A percentile compares a stretch with the other conserved stretches of the same genome.
Conservation (phyloP, 1,284 basidiomycete species). For the Cryptococcus neoformans region DNA sequence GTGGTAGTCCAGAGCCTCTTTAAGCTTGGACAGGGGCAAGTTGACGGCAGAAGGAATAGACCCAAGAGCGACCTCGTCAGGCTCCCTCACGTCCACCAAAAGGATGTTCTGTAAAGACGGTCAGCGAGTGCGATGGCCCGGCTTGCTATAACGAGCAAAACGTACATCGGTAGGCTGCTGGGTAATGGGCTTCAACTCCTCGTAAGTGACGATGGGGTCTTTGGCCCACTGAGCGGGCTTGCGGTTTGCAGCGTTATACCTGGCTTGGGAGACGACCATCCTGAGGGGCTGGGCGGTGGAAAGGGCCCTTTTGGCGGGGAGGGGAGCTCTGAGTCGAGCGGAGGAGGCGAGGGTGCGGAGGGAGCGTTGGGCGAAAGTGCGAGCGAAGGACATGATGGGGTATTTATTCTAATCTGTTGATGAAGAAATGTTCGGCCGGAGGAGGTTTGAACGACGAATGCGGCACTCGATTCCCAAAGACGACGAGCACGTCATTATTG, state of each 20-base stretch:
- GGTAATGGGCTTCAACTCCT: constrained; percentile 78
- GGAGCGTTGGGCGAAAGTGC: constrained; percentile 2
- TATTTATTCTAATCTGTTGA: background rate
- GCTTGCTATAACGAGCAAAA: constrained; percentile 11
- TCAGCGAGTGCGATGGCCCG: background rate
- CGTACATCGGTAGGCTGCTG: constrained; percentile 74
- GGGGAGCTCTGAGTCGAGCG: background rate
- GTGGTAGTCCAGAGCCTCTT: constrained; percentile 60
- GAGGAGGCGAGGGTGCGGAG: constrained; percentile 3
- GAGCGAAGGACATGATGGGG: constrained; percentile 8
- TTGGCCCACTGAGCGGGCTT: constrained; percentile 33
- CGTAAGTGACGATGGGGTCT: constrained; percentile 65
- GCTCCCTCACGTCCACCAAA: constrained; percentile 90
- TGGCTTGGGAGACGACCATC: constrained; percentile 14
- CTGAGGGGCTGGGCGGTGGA: constrained; percentile 2
- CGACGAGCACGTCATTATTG: background rate
- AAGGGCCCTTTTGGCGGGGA: constrained; percentile 1
- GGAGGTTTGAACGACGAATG: background rate
- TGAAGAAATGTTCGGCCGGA: background rate
- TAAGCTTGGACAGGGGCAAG: constrained; percentile 78
- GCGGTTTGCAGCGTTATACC: constrained; percentile 6
- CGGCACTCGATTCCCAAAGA: background rate
- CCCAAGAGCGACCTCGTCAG: constrained; percentile 87
- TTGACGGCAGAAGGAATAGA: constrained; percentile 95
- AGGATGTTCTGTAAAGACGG: constrained; percentile 62